Base-by-base conservation (phyloP, 2,329 filamentous ascomycete genomes). In the Colletotrichum sp. region DNA sequence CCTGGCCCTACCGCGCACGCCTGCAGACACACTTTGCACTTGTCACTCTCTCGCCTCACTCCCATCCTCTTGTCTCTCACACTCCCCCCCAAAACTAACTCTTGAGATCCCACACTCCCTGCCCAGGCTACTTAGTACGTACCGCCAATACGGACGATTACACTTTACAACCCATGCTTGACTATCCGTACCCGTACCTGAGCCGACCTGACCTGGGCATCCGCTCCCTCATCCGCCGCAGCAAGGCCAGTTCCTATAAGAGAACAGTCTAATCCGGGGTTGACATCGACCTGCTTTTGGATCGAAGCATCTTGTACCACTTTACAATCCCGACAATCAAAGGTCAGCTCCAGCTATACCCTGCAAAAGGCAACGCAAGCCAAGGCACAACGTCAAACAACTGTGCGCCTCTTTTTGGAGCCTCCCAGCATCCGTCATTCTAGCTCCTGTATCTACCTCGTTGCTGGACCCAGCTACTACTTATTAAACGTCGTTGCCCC, bases 351-450 rank as follows among this genome's bases (percentile, higher is more conserved):
- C 63, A 76, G 69, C 70, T 64, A 30, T 72, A 63, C 73, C 73
- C 71, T 76, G 75, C 39, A 74, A 55, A 34, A 76, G 26, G 26
- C 55, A 68, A 39, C 16, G 63, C 63, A 72, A 76, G 71, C 59
- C 75, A 76, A 76, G 73, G 75, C 74, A 76, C 71, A 55, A 76
- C 71, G 66, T 76, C 75, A 76, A 75, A 76, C 75, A 75, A 63
- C 71, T 75, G 71, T 76, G 75, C 75, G 66, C 71, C 28, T 75
- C 60, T 76, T 64, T 60, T 60, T 76, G 75, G 75, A 74, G 75
- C 66, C 52, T 71, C 32, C 64, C 57, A 65, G 69, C 64, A 68
- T 71, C 52, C 21, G 30, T 34, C 59, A n/a, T 16, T 62, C 59
- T 62, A 36, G 49, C 68, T 75, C 28, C 59, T 60, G 68, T 71